Evolutionary conservation across 2,329 filamentous ascomycete genomes (phyloP), one percentile per base, ranked within the genome.

Genomic region (Hypocrella siamensis): DNA sequence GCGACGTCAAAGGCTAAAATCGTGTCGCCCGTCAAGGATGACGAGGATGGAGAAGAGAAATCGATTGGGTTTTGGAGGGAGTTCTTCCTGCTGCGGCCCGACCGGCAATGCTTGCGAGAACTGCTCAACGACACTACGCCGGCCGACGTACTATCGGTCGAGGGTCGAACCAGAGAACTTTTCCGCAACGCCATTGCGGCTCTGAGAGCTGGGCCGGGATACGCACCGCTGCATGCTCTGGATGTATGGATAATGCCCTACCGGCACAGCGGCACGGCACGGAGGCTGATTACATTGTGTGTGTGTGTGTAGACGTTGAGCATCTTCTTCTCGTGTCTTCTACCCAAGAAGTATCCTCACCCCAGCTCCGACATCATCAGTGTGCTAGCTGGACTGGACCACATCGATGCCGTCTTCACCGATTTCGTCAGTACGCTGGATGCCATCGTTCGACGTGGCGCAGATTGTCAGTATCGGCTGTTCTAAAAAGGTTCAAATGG

Each of bases 51-150:
- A 36, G 56, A 62, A 31, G 78, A 85, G 18, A 79, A 79, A 39
- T 71, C 82, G 1, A 84, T 93, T 38, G 88, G 85, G 27, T 98
- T 94, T 59, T 98, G 90, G 90, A 70, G 74, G 42, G 90, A 94
- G 56, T 85, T 98, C 58, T 98, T 98, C 54, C 68, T 98, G 24
- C 65, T 94, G 36, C 76, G 75, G 40, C 86, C 88, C 16, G 84
- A 94, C 49, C 67, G 72, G 33, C 53, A 63, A 4, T 69, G 74
- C 30, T 60, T 98, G 40, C 70, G 73, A 49, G 61, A 59, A 31
- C 68, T 85, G 30, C 61, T 98, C 38, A 70, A 75, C 40, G 61
- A 67, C n/a, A 61, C 90, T 26, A 67, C 70, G 31, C 71, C 84
- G 5, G 75, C 82, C 42, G 76, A 86, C 43, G 65, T 93, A 39